phyloP scores from a whole-genome alignment of 2,329 filamentous ascomycete species.

The Orbilia ellipsospora region DNA sequence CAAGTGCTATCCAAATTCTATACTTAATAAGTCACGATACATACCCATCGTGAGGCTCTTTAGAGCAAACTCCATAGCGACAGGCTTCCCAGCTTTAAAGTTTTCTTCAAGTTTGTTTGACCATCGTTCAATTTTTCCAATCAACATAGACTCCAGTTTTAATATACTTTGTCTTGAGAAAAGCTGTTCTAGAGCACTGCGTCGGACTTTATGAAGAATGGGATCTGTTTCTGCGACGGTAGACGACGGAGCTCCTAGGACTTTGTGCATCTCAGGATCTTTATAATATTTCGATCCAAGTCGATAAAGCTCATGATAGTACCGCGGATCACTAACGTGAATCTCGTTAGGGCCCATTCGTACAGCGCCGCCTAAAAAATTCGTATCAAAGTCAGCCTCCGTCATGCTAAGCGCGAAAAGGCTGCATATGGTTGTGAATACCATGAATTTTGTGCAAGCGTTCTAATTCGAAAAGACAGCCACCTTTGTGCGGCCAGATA shows the following conservation, averaged over 20 bases:
- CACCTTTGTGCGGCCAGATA: conserved; percentile 28
- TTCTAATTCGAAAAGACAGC: conserved; percentile 25
- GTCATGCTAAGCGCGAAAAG: no score
- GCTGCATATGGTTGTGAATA: not conserved
- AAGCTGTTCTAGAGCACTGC: conserved; percentile 21
- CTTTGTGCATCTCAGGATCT: conserved; percentile 37
- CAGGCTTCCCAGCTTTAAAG: conserved; percentile 22
- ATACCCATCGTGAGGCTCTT: no score
- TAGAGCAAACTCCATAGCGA: conserved; percentile 23
- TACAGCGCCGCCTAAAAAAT: conserved; percentile 5
- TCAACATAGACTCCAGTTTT: conserved; percentile 31
- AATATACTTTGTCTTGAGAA: conserved; percentile 36
- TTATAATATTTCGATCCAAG: conserved; percentile 32
- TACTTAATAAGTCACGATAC: no score
- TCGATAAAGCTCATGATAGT: conserved; percentile 31
- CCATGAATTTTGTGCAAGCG: conserved; percentile 25
- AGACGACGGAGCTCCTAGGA: conserved; percentile 26
- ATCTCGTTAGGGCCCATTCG: conserved; percentile 34
- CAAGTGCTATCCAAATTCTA: not conserved
- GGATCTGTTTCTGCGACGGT: conserved; percentile 25
- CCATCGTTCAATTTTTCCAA: conserved; percentile 26
- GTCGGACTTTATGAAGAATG: conserved; percentile 21
- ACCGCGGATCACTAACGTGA: conserved; percentile 26
- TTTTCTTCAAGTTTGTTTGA: conserved; percentile 21
- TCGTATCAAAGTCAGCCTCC: no score